phyloP scores from a whole-genome alignment of 257 asterid genomes.

The Avicennia marina region DNA sequence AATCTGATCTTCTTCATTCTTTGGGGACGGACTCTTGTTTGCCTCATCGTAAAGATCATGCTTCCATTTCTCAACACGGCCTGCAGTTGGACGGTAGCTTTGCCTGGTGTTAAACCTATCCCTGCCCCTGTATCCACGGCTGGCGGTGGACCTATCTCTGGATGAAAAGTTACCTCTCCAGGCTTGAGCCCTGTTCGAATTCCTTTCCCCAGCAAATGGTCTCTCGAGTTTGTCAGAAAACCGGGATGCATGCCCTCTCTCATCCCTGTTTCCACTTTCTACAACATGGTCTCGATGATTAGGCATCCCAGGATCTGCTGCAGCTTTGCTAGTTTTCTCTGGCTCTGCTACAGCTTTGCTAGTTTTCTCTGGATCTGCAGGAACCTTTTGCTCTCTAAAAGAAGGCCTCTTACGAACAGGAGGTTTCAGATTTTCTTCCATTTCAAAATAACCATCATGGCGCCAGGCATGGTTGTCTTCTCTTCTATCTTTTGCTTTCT shows the following conservation, averaged over 20 bases:
- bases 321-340: conserved; percentile 13
- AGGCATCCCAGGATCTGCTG: conserved; percentile 26
- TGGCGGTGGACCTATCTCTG: conserved; percentile 32
- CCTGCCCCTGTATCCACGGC: conserved; percentile 37
- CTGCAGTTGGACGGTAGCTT: conserved; percentile 39
- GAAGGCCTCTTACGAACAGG: conserved; percentile 59
- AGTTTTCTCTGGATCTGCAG: conserved; percentile 41
- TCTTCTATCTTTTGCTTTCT: conserved; percentile 38
- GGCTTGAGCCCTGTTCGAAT: conserved; percentile 28
- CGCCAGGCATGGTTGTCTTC: conserved; percentile 48
- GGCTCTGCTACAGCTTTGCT: conserved; percentile 29
- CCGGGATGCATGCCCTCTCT: conserved; percentile 33
- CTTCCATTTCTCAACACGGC: conserved; percentile 77
- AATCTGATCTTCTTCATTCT: conserved; percentile 80
- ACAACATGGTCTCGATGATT: conserved; percentile 28
- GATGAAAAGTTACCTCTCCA: conserved; percentile 50
- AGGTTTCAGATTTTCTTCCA: conserved; percentile 55
- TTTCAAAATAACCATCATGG: conserved; percentile 67
- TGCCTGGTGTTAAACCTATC: conserved; percentile 44
- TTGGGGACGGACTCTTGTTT: conserved; percentile 67
- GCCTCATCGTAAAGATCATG: conserved; percentile 81
- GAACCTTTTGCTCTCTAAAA: conserved; percentile 69
- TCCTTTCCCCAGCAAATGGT: conserved; percentile 43
- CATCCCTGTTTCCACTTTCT: conserved; percentile 39
- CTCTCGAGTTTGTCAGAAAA: conserved; percentile 40